Evolutionary conservation across 1,139 yeast species (phyloP).

Genomic region (Yamadazyma atlantica): DNA sequence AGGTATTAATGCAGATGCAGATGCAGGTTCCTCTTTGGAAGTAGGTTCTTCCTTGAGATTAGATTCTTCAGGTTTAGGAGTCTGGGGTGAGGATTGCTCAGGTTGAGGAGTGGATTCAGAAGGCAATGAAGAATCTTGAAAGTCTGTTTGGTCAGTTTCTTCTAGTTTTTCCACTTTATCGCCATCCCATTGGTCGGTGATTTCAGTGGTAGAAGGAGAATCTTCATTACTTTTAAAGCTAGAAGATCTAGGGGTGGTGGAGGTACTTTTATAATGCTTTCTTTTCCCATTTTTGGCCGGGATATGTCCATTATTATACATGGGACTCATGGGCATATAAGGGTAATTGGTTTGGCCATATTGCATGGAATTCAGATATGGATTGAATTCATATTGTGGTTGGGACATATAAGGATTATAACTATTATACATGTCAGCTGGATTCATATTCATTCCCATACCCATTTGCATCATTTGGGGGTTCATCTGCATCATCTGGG

Average conservation of each 20-base stretch:
- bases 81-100: no score
- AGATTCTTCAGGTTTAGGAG: no score
- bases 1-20: background rate
- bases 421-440: slow-evolving; percentile 1
- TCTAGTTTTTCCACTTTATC: background rate
- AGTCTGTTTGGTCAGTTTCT: background rate
- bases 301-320: slow-evolving; percentile 8
- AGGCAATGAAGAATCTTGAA: background rate
- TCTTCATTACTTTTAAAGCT: slow-evolving; percentile 2
- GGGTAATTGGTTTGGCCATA: slow-evolving; percentile 8
- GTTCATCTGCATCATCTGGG: slow-evolving; percentile 3
- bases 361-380: slow-evolving; percentile 10
- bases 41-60: no score
- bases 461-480: slow-evolving; percentile 6
- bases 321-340: slow-evolving; percentile 11
- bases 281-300: slow-evolving; percentile 2
- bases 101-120: background rate
- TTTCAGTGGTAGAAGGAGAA: slow-evolving; percentile 1
- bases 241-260: slow-evolving; percentile 6
- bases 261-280: slow-evolving; percentile 7
- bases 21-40: background rate
- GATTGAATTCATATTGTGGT: slow-evolving; percentile 14
- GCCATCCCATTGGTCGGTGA: slow-evolving; percentile 2
- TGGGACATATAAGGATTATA: slow-evolving; percentile 12
- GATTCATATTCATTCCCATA: background rate